Conservation (phyloP, 225 moss, liverwort and hornwort genomes). For the Asterella californica region DNA sequence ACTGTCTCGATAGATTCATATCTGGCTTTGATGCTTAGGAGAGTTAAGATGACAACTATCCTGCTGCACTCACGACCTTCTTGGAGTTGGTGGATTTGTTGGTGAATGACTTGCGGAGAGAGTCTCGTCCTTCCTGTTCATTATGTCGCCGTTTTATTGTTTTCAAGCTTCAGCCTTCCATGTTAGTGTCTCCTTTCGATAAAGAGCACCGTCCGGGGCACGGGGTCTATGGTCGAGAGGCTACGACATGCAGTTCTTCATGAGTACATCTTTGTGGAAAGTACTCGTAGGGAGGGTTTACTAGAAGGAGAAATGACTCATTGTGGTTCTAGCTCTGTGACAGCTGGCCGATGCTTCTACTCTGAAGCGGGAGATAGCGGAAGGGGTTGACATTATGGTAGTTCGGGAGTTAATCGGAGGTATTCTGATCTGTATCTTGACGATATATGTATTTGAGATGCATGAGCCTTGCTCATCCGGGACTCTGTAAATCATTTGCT, state of each 20-base stretch:
- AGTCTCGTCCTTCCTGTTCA: not conserved
- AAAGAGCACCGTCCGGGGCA: too few relatives aligned
- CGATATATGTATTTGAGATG: not conserved
- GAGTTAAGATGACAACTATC: not conserved
- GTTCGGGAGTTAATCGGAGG: slow-evolving; percentile 98
- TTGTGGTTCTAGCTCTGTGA: slow-evolving; percentile 3
- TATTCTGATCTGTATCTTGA: slow-evolving; percentile 10
- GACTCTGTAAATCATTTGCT: too few relatives aligned
- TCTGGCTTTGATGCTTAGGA: not conserved
- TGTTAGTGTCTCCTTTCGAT: too few relatives aligned
- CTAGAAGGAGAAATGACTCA: not conserved
- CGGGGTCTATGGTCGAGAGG: too few relatives aligned
- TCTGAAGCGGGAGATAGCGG: slow-evolving; percentile 77
- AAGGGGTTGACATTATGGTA: slow-evolving; percentile 96
- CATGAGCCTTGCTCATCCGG: not conserved
- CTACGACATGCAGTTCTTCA: too few relatives aligned
- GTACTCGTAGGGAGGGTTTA: not conserved
- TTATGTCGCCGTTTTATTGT: too few relatives aligned
- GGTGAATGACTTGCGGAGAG: not conserved
- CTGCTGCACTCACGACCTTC: not conserved
- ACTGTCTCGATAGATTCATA: not conserved
- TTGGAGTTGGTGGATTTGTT: not conserved
- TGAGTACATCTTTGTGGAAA: too few relatives aligned
- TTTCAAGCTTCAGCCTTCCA: too few relatives aligned
- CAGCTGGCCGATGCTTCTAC: slow-evolving; percentile 90